Conservation (phyloP, 2,329 filamentous ascomycete species). For the Fusarium begoniae region DNA sequence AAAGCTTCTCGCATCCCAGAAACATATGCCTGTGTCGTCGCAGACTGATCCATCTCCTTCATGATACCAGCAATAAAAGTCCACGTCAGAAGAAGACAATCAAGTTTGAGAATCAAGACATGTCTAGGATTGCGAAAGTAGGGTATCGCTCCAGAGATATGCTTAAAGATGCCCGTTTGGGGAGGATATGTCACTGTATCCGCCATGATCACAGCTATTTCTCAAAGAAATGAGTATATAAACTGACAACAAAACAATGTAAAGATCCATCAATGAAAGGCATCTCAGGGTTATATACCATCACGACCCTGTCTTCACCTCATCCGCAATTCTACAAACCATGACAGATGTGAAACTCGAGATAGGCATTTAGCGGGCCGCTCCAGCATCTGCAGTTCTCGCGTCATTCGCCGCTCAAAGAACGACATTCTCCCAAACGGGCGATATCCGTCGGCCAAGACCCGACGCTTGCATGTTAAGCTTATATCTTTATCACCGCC, state of each 20-base stretch:
- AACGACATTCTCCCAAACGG: conserved; percentile 34
- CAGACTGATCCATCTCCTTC: conserved; percentile 51
- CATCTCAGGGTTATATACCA: conserved; percentile 22
- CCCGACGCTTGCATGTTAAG: conserved; percentile 24
- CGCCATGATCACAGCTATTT: conserved; percentile 4
- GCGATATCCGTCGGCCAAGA: conserved; percentile 29
- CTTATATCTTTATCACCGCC: conserved; percentile 9
- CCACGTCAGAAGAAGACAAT: conserved; percentile 49
- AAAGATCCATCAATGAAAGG: too few species aligned
- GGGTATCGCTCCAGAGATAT: conserved; percentile 25
- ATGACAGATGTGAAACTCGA: conserved; percentile 13
- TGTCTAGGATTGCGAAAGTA: conserved; percentile 46
- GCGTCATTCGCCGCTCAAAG: conserved; percentile 36
- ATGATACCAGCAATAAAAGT: conserved; percentile 49
- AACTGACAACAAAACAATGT: too few species aligned
- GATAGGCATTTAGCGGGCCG: conserved; percentile 30
- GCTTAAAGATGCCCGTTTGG: conserved; percentile 32
- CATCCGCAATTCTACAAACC: not conserved
- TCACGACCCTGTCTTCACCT: conserved; percentile 6
- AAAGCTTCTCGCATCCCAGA: conserved; percentile 47
- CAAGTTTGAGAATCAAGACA: conserved; percentile 48
- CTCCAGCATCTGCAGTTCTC: conserved; percentile 8
- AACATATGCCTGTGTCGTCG: conserved; percentile 49
- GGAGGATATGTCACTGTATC: not conserved
- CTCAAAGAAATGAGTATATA: too few species aligned